These are phyloP conservation scores for Boeremia lycopersici DNA, from an alignment of 2,329 filamentous ascomycete genomes.

Conservation along the genomic window DNA sequence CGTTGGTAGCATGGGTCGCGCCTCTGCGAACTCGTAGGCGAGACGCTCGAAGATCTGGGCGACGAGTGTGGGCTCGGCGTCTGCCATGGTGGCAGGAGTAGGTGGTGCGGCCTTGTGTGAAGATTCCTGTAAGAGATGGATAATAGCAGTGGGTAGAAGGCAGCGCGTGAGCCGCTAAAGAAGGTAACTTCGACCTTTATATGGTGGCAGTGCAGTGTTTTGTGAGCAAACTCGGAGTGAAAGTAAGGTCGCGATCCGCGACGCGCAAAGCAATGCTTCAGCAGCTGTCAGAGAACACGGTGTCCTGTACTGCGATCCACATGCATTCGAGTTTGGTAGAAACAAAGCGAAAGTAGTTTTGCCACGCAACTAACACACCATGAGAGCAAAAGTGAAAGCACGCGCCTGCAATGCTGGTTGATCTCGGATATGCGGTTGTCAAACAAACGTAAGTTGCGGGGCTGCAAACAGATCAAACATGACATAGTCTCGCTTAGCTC, in stretches of 20 bases:
- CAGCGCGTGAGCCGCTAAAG: not conserved
- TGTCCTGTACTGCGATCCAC: not conserved
- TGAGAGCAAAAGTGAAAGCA: not conserved
- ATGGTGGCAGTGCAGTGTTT: not conserved
- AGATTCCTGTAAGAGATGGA: not conserved
- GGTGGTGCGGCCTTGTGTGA: not conserved
- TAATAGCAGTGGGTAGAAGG: not conserved
- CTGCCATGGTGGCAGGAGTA: conserved; percentile 31
- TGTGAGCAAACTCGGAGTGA: too few species aligned
- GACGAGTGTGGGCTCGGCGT: conserved; percentile 35
- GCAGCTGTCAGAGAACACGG: conserved; percentile 10
- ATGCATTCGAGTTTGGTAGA: not conserved
- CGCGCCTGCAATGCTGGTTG: not conserved
- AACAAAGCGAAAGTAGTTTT: not conserved
- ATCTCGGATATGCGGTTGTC: not conserved
- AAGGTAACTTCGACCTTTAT: not conserved
- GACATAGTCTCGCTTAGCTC: conserved; percentile 1
- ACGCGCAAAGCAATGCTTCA: not conserved
- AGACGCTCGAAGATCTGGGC: conserved; percentile 38
- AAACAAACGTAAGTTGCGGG: conserved; percentile 2
- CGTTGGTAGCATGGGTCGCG: conserved; percentile 56
- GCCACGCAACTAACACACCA: not conserved
- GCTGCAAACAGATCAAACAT: conserved; percentile 14
- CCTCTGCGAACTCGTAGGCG: conserved; percentile 52
- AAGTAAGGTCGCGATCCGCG: too few species aligned